These are phyloP conservation scores for Penicillium freii DNA, from an alignment of 2,329 filamentous ascomycete species.

Conservation along the genomic window DNA sequence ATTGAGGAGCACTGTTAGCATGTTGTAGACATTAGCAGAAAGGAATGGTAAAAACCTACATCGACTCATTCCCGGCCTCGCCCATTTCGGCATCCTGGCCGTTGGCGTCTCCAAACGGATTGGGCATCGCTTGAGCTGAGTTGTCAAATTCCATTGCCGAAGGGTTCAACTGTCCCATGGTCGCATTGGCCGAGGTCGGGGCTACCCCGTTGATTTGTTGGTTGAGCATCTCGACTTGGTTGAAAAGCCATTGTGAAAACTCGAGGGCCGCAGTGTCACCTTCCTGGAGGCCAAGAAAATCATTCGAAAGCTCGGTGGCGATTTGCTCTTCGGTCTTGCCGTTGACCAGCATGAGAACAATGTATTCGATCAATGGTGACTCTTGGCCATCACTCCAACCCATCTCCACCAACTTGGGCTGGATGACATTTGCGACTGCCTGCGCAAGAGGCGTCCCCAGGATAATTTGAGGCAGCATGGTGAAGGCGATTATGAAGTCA, in stretches of 20 bases:
- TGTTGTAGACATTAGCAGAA: not conserved
- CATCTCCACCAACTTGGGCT: constrained; percentile 87
- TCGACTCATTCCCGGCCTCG: constrained; percentile 47
- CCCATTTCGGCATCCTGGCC: constrained; percentile 73
- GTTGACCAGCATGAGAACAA: constrained; percentile 95
- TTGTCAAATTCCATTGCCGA: constrained; percentile 28
- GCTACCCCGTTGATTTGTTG: constrained; percentile 57
- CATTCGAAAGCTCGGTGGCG: constrained; percentile 79
- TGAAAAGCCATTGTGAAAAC: constrained; percentile 92
- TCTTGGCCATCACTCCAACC: constrained; percentile 87
- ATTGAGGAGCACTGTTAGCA: constrained; percentile 40
- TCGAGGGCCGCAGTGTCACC: constrained; percentile 79
- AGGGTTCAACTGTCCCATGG: constrained; percentile 31
- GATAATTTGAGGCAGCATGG: constrained; percentile 59
- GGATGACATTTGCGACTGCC: constrained; percentile 76
- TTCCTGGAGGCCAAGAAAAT: constrained; percentile 76
- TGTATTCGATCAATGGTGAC: constrained; percentile 87
- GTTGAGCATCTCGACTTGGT: constrained; percentile 71
- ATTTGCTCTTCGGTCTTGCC: constrained; percentile 91
- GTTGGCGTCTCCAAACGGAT: constrained; percentile 24
- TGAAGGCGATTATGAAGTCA: constrained; percentile 1
- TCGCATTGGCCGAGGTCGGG: constrained; percentile 25
- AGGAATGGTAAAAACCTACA: constrained; percentile 32
- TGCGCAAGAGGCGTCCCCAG: constrained; percentile 80
- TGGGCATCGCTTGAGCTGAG: not conserved